phyloP scores from a whole-genome alignment of 345 rosid genomes.

The Salix koriyanagi region DNA sequence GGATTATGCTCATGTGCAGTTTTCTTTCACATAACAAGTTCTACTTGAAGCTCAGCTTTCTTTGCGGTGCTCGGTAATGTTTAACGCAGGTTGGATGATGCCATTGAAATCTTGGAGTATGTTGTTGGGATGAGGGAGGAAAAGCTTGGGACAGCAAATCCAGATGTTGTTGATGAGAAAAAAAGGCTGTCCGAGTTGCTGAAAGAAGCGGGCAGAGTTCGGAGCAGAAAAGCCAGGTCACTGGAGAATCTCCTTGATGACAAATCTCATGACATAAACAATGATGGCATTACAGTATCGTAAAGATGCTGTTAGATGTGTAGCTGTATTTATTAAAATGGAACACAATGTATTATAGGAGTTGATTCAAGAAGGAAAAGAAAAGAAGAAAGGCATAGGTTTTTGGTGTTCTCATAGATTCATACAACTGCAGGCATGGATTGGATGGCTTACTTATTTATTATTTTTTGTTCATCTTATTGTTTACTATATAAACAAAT shows the following conservation, averaged over 20 bases:
- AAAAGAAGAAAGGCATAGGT: constrained; percentile 14
- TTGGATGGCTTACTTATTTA: background rate
- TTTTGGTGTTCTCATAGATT: constrained; percentile 6
- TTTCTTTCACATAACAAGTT: background rate
- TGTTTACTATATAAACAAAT: background rate
- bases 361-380: constrained; percentile 20
- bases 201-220: constrained; percentile 76
- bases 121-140: constrained; percentile 80
- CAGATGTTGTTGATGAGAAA: constrained; percentile 89
- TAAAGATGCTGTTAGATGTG: constrained; percentile 7
- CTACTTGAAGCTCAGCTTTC: background rate
- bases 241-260: constrained; percentile 80
- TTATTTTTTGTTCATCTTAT: background rate
- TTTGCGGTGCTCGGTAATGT: constrained; percentile 1
- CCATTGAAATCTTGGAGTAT: constrained; percentile 61
- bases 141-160: constrained; percentile 85
- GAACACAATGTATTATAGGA: constrained; percentile 32
- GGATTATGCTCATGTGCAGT: background rate
- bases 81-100: constrained; percentile 72
- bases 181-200: constrained; percentile 64
- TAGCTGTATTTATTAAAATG: constrained; percentile 11
- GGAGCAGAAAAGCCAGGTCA: constrained; percentile 64
- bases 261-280: constrained; percentile 28
- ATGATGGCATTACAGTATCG: constrained; percentile 35
- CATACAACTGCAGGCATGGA: constrained; percentile 4